These are phyloP conservation scores for Oldenlandia corymbosa DNA, from an alignment of 257 asterid species.

Conservation along the genomic window DNA sequence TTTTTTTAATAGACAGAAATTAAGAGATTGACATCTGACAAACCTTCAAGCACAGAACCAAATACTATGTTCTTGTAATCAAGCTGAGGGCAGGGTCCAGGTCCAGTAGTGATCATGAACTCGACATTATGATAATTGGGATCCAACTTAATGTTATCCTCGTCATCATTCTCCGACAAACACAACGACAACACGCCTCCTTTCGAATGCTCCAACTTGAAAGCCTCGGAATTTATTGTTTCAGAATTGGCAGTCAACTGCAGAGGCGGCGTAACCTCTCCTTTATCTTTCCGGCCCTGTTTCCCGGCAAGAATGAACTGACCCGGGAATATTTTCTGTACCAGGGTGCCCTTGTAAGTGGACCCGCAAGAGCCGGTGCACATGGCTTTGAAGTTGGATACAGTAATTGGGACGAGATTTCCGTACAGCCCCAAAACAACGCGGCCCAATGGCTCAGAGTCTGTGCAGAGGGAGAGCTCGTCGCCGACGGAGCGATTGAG, in stretches of 20 bases:
- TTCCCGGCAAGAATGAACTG: slow-evolving; percentile 73
- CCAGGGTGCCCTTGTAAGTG: slow-evolving; percentile 67
- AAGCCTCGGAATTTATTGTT: slow-evolving; percentile 60
- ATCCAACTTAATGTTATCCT: slow-evolving; percentile 59
- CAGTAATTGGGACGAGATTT: slow-evolving; percentile 72
- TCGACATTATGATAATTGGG: slow-evolving; percentile 82
- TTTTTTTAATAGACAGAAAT: background rate
- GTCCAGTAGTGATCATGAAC: slow-evolving; percentile 89
- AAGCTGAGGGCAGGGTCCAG: slow-evolving; percentile 87
- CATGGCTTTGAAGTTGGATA: slow-evolving; percentile 79
- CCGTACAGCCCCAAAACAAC: slow-evolving; percentile 79
- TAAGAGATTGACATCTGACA: slow-evolving; percentile 32
- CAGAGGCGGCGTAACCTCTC: slow-evolving; percentile 68
- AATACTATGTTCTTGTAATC: slow-evolving; percentile 79
- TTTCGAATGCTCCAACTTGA: slow-evolving; percentile 60
- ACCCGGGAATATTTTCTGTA: slow-evolving; percentile 74
- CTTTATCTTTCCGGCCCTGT: slow-evolving; percentile 79
- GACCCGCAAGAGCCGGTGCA: slow-evolving; percentile 71
- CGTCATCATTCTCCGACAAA: slow-evolving; percentile 84
- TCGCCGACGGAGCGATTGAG: slow-evolving; percentile 69
- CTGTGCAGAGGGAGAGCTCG: slow-evolving; percentile 64
- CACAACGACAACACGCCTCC: slow-evolving; percentile 70
- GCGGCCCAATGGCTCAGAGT: slow-evolving; percentile 63
- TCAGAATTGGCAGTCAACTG: slow-evolving; percentile 53
- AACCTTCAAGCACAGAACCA: slow-evolving; percentile 87